A percentile compares a stretch with the other conserved stretches of the same genome.
Evolutionary conservation across 2,329 filamentous ascomycete genomes (phyloP).

Genomic region (Dactylellina haptotyla): DNA sequence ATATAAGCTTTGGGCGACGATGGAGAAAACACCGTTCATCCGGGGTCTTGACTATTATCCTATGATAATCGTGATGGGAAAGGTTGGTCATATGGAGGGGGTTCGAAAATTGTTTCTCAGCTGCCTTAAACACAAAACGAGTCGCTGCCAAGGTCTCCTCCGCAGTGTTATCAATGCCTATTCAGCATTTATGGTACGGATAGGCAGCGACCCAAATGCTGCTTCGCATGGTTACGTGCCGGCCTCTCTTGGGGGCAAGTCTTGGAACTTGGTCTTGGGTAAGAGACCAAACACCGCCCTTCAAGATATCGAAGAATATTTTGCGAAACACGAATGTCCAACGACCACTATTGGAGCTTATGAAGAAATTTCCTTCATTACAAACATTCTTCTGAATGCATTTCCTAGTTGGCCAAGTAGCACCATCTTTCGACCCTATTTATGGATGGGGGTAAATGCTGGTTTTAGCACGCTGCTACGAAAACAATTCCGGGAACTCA

Average conservation of each 20-base stretch:
- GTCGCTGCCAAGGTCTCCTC: too few species aligned
- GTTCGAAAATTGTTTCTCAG: neutral
- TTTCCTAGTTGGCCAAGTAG: neutral
- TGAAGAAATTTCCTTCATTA: neutral
- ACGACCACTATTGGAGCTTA: neutral
- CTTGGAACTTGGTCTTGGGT: neutral
- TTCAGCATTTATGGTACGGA: too few species aligned
- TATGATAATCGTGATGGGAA: neutral
- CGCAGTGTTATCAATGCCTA: too few species aligned
- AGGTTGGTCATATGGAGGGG: neutral
- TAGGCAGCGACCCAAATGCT: too few species aligned
- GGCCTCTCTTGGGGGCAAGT: neutral
- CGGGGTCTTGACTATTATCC: neutral
- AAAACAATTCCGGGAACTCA: neutral
- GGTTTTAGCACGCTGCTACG: neutral
- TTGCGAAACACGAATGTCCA: neutral
- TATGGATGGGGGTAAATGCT: neutral
- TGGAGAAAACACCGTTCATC: too few species aligned
- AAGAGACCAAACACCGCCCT: neutral
- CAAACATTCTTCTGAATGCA: neutral
- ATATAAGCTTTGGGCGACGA: too few species aligned
- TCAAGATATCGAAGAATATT: neutral
- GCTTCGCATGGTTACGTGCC: neutral
- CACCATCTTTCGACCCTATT: neutral
- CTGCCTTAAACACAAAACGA: neutral